Evolutionary conservation across 140 eudicot genomes (phyloP).

Genomic region (Anethum foeniculum): DNA sequence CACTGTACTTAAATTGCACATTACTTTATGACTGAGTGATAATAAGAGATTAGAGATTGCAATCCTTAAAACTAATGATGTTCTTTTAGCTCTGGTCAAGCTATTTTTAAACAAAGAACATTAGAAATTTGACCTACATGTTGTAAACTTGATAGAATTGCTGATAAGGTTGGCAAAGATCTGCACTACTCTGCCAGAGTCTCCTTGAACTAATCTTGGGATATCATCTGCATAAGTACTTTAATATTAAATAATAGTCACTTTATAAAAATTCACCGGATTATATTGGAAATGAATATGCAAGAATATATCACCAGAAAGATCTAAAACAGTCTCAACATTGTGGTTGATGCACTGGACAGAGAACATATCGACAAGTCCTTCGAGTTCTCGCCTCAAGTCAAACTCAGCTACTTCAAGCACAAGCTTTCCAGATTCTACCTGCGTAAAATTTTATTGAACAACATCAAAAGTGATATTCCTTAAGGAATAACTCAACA

Average conservation of each 20-base stretch:
- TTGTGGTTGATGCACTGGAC: slow-evolving; percentile 92
- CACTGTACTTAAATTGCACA: neutral
- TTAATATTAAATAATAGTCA: neutral
- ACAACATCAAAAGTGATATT: neutral
- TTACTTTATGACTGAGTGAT: no score
- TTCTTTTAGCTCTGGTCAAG: neutral
- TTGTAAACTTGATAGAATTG: slow-evolving; percentile 92
- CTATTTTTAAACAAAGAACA: no score
- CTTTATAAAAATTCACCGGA: neutral
- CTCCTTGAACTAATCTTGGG: slow-evolving; percentile 79
- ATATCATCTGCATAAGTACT: slow-evolving; percentile 16
- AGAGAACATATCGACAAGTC: slow-evolving; percentile 93
- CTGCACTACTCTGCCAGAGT: slow-evolving; percentile 92
- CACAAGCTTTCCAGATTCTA: slow-evolving; percentile 91
- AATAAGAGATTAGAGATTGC: no score
- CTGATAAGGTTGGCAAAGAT: slow-evolving; percentile 88
- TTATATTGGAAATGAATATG: neutral
- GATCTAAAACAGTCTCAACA: slow-evolving; percentile 83
- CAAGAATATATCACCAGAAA: slow-evolving; percentile 42
- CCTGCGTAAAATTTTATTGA: slow-evolving; percentile 29
- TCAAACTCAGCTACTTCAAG: slow-evolving; percentile 84
- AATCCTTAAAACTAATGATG: neutral
- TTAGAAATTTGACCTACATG: slow-evolving; percentile 45
- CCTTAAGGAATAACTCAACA: neutral
- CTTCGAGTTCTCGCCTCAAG: slow-evolving; percentile 92